A percentile compares a stretch with the other conserved stretches of the same genome.
phyloP scores from a whole-genome alignment of 1,284 basidiomycete genomes.

The Mycena sp. region DNA sequence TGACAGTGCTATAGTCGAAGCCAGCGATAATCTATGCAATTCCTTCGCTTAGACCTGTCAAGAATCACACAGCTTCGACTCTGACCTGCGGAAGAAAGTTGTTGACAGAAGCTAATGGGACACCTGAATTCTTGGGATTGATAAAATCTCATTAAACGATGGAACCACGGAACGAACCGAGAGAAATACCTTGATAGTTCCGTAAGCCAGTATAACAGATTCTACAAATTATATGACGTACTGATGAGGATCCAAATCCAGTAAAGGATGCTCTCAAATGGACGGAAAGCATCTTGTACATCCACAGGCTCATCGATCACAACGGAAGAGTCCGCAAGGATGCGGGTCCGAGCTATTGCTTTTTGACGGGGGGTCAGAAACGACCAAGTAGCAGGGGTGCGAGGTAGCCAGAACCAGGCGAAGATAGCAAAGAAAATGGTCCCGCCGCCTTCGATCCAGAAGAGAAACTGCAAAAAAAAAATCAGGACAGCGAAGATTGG shows the following conservation, averaged over 20 bases:
- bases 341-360: slow-evolving; percentile 52
- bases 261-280: slow-evolving; percentile 54
- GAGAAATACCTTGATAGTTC: no score
- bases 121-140: slow-evolving; percentile 22
- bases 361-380: slow-evolving; percentile 54
- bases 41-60: no score
- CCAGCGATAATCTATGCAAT: slow-evolving; percentile 55
- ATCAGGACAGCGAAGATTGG: not conserved
- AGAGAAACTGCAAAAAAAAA: slow-evolving; percentile 50
- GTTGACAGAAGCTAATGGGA: slow-evolving; percentile 53
- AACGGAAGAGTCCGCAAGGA: slow-evolving; percentile 59
- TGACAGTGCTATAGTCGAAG: slow-evolving; percentile 58
- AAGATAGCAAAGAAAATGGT: slow-evolving; percentile 53
- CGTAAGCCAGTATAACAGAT: no score
- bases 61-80: not conserved
- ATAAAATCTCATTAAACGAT: not conserved
- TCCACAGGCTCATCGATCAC: slow-evolving; percentile 53
- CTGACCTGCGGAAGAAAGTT: slow-evolving; percentile 53
- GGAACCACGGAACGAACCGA: not conserved
- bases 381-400: slow-evolving; percentile 53
- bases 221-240: no score
- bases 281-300: slow-evolving; percentile 56
- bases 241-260: slow-evolving; percentile 43
- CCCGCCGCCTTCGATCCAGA: slow-evolving; percentile 58
- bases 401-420: slow-evolving; percentile 58